phyloP scores from a whole-genome alignment of 352 stramenopile species.

The Globisporangium radiosum region DNA sequence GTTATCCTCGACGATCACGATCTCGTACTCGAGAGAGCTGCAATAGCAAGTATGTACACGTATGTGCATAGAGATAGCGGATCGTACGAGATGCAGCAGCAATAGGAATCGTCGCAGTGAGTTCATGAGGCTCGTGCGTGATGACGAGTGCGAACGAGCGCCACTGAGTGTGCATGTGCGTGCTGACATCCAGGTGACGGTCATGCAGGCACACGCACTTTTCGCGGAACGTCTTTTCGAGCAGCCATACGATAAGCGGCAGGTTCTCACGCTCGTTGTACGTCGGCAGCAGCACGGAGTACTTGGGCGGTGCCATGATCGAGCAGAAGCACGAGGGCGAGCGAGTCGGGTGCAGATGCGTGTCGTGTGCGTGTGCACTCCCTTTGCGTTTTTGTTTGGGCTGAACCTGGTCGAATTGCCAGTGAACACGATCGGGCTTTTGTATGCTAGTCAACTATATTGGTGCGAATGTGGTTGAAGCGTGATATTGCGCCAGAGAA shows the following conservation, averaged over 20 bases:
- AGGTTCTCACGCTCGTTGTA: conserved; percentile 99
- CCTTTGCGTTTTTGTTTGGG: neutral
- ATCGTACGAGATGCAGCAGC: too few relatives aligned
- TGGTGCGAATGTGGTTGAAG: neutral
- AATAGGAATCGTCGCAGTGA: too few relatives aligned
- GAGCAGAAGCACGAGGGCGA: too few relatives aligned
- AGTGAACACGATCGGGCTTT: neutral
- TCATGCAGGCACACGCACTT: conserved; percentile 39
- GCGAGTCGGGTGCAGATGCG: neutral
- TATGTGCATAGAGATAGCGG: neutral
- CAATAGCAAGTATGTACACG: neutral
- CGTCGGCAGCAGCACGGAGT: conserved; percentile 96
- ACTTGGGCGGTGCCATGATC: conserved; percentile 40
- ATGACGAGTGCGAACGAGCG: too few relatives aligned
- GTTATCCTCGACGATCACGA: conserved; percentile 98
- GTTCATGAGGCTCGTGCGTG: too few relatives aligned
- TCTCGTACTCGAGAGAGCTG: conserved; percentile 91
- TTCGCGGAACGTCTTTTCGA: conserved; percentile 92
- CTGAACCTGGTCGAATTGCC: neutral
- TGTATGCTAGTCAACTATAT: neutral
- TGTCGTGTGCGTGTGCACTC: neutral
- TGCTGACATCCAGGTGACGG: too few relatives aligned
- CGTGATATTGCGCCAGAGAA: neutral
- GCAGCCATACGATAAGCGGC: conserved; percentile 95
- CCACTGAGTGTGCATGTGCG: too few relatives aligned